Evolutionary conservation across 2,329 filamentous ascomycete species (phyloP).

Genomic region (Alternaria novae-zelandiae): DNA sequence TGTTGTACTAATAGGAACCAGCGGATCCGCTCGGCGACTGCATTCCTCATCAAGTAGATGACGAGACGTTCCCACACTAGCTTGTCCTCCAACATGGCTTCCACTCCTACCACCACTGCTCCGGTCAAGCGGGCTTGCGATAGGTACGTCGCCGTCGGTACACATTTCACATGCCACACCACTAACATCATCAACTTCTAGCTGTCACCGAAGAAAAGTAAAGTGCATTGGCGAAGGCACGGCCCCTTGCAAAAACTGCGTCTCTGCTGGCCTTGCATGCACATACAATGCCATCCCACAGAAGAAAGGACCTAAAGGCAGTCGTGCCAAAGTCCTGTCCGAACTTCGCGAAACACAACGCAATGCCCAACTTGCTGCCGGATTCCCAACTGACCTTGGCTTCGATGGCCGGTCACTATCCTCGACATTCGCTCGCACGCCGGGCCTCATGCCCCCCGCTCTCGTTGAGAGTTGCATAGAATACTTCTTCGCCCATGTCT

Average conservation of each 20-base stretch:
- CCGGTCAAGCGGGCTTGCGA: constrained; percentile 53
- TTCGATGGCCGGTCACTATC: constrained; percentile 52
- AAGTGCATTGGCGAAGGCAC: constrained; percentile 59
- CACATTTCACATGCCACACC: constrained; percentile 8
- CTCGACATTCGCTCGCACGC: constrained; percentile 54
- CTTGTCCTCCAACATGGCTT: constrained; percentile 17
- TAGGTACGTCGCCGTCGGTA: constrained; percentile 40
- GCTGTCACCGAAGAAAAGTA: constrained; percentile 58
- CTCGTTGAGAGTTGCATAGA: constrained; percentile 63
- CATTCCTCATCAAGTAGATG: constrained; percentile 28
- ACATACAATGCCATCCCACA: constrained; percentile 70
- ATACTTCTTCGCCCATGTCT: constrained; percentile 67
- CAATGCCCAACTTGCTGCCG: constrained; percentile 53
- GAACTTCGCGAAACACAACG: constrained; percentile 63
- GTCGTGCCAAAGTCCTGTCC: constrained; percentile 67
- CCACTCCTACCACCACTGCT: constrained; percentile 41
- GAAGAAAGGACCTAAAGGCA: constrained; percentile 69
- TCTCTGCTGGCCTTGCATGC: constrained; percentile 64
- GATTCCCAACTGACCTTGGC: constrained; percentile 44
- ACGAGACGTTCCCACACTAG: constrained; percentile 3
- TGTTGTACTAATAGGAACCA: constrained; percentile 32
- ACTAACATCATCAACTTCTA: constrained; percentile 22
- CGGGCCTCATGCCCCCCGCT: constrained; percentile 58
- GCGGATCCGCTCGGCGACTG: constrained; percentile 30
- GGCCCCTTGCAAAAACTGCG: constrained; percentile 66